A percentile compares a stretch with the other conserved stretches of the same genome.
phyloP scores from a whole-genome alignment of 345 rosid genomes.

The Eucalyptus regnans region DNA sequence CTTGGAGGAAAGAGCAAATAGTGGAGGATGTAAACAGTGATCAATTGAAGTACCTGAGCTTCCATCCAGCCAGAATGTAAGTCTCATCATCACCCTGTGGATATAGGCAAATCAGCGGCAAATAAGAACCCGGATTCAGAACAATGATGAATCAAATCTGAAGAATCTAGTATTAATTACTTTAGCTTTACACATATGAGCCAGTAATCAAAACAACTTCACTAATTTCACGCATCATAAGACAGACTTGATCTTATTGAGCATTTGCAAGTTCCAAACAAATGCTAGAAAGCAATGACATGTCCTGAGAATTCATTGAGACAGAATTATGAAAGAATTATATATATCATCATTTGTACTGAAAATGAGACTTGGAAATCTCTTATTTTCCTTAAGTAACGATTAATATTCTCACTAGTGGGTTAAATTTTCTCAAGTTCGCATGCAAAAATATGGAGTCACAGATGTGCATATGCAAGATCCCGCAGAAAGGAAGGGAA shows the following conservation, averaged over 20 bases:
- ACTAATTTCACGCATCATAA: not conserved
- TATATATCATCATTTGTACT: not conserved
- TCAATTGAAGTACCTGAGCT: constrained; percentile 43
- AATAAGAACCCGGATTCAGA: not conserved
- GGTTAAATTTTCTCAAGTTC: not conserved
- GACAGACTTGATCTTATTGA: not conserved
- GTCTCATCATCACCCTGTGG: constrained; percentile 22
- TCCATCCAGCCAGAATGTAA: constrained; percentile 58
- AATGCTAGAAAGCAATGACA: not conserved
- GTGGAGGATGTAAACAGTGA: not conserved
- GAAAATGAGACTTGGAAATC: not conserved
- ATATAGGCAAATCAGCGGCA: not conserved
- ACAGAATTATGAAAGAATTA: not conserved
- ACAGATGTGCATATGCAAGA: not conserved
- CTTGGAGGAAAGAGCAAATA: not conserved
- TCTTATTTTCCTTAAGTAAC: not conserved
- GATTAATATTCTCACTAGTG: not conserved
- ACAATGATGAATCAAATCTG: not conserved
- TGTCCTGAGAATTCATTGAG: not conserved
- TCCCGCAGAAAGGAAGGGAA: not conserved
- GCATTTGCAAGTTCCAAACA: not conserved
- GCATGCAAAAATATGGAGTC: not conserved
- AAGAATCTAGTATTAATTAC: not conserved
- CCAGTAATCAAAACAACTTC: not conserved
- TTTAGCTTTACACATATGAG: not conserved